These are phyloP conservation scores for Rhodotorula sp. DNA, from an alignment of 1,284 basidiomycete genomes.

Conservation along the genomic window DNA sequence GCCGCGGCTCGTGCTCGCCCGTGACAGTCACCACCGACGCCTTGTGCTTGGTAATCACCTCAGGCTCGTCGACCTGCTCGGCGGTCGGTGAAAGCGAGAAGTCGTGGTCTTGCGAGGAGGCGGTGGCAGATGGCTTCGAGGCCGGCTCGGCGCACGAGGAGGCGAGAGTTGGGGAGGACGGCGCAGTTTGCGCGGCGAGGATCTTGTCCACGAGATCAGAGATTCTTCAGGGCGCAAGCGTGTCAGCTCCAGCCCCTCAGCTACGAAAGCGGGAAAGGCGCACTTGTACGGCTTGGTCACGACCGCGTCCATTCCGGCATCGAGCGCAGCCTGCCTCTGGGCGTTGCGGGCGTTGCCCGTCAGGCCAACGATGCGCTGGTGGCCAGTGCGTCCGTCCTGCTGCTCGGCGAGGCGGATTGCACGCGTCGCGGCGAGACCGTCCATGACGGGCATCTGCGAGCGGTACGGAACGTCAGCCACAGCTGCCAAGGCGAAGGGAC, in stretches of 20 bases:
- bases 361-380: conserved; percentile 28
- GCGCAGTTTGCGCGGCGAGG: no score
- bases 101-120: no score
- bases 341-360: conserved; percentile 34
- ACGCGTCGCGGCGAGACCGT: conserved; percentile 28
- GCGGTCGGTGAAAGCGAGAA: no score
- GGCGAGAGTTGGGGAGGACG: no score
- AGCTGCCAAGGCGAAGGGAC: no score
- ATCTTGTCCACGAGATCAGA: conserved; percentile 23
- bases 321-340: conserved; percentile 22
- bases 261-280: background rate
- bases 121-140: no score
- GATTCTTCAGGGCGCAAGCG: background rate
- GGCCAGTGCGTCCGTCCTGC: background rate
- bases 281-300: conserved; percentile 38
- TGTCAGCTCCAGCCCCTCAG: background rate
- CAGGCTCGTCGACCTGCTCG: no score
- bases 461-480: no score
- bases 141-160: no score
- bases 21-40: no score
- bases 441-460: conserved; percentile 32
- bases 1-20: no score
- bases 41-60: no score
- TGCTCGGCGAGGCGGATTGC: conserved; percentile 29
- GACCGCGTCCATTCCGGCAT: conserved; percentile 33